Conservation (phyloP, 176 grass and related monocot species). For the Typha latifolia region DNA sequence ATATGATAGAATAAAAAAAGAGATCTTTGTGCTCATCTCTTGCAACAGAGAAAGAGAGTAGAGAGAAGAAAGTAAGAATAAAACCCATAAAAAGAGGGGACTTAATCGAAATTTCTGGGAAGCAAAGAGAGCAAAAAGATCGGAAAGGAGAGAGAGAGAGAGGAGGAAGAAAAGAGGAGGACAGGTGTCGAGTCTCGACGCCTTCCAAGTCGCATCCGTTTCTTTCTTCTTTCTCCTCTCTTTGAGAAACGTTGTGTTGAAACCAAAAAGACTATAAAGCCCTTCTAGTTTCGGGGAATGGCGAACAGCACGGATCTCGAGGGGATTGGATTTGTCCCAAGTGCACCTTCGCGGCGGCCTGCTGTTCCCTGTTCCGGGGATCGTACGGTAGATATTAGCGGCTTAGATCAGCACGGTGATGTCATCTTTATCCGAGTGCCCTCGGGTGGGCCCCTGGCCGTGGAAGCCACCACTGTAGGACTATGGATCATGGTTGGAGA, state of each 20-base stretch:
- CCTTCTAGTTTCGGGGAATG: not conserved
- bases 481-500: not conserved
- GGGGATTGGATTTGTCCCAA: not conserved
- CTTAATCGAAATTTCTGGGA: not conserved
- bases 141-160: not conserved
- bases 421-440: not conserved
- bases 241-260: not conserved
- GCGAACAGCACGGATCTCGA: not conserved
- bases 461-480: not conserved
- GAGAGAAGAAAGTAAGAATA: not conserved
- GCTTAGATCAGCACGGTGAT: not conserved
- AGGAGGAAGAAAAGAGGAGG: not conserved
- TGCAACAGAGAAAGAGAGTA: no score
- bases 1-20: not conserved
- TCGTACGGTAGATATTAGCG: no score
- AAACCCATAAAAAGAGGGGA: not conserved
- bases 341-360: no score
- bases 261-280: not conserved
- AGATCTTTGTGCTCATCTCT: no score
- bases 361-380: no score
- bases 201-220: not conserved
- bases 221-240: not conserved
- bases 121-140: no score
- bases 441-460: not conserved
- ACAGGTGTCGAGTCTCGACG: slow-evolving; percentile 5